Percentiles rank a stretch among this genome's conserved stretches.
Evolutionary conservation across 352 stramenopile species (phyloP).

Genomic region (Globisporangium heterothallicum): DNA sequence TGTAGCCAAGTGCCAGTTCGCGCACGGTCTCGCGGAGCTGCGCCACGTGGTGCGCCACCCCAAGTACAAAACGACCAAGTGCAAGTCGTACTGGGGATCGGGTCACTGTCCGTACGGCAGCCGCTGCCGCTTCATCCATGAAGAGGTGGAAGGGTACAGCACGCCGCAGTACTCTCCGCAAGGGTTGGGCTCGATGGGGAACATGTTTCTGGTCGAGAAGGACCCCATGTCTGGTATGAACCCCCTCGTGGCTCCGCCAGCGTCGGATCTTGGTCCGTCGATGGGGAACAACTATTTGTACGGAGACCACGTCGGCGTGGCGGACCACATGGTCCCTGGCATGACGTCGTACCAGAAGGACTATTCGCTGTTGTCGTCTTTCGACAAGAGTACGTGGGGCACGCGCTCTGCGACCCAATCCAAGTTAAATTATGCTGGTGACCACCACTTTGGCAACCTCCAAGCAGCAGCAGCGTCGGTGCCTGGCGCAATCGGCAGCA

Average conservation of each 20-base stretch:
- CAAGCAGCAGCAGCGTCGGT: conserved; percentile 4
- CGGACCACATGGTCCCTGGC: conserved; percentile 19
- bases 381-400: conserved; percentile 54
- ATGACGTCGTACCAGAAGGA: conserved; percentile 53
- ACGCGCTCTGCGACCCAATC: conserved; percentile 12
- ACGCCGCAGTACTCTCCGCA: conserved; percentile 51
- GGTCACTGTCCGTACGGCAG: conserved; percentile 83
- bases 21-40: conserved; percentile 72
- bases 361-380: conserved; percentile 57
- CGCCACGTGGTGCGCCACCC: conserved; percentile 82
- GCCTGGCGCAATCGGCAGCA: conserved; percentile 25
- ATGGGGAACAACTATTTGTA: conserved; percentile 28
- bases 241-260: conserved; percentile 22
- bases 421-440: conserved; percentile 54
- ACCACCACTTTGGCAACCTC: conserved; percentile 26
- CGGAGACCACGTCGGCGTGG: conserved; percentile 19
- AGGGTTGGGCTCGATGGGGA: conserved; percentile 23
- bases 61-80: conserved; percentile 91
- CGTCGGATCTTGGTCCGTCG: conserved; percentile 27
- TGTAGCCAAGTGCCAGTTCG: conserved; percentile 84
- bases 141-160: conserved; percentile 60
- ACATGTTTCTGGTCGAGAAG: conserved; percentile 61
- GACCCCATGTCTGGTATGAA: conserved; percentile 17
- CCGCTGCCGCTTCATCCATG: conserved; percentile 86
- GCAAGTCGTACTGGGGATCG: conserved; percentile 89